These are phyloP conservation scores for Salix purpurea DNA, from an alignment of 345 rosid species.

Conservation along the genomic window DNA sequence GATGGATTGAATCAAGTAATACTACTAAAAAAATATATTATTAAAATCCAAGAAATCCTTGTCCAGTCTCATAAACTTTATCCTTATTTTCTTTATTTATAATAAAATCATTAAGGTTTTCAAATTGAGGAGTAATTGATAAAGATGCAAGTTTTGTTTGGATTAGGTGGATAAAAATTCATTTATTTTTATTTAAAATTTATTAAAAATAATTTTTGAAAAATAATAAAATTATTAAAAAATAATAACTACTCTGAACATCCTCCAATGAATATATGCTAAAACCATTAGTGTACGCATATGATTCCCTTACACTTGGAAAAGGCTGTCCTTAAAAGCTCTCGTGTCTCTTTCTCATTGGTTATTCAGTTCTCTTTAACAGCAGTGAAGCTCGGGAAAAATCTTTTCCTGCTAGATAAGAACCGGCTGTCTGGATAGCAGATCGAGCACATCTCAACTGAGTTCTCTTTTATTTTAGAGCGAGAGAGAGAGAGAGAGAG, in stretches of 20 bases:
- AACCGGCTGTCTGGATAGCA: no score
- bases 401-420: background rate
- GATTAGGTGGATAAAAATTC: no score
- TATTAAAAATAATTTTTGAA: no score
- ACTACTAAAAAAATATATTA: no score
- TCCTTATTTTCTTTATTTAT: background rate
- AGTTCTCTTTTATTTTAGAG: background rate
- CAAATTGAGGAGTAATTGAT: constrained; percentile 10
- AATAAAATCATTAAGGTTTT: constrained; percentile 4
- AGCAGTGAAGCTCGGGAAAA: constrained; percentile 13
- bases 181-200: no score
- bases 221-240: no score
- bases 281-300: background rate
- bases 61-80: no score
- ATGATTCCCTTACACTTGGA: constrained; percentile 4
- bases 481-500: background rate
- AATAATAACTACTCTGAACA: no score
- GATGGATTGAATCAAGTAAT: no score
- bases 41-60: no score
- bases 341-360: constrained; percentile 15
- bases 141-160: background rate
- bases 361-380: background rate
- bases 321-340: background rate
- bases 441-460: constrained; percentile 1
- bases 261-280: constrained; percentile 8